phyloP scores from a whole-genome alignment of 257 asterid genomes.

The Petunia axillaris region DNA sequence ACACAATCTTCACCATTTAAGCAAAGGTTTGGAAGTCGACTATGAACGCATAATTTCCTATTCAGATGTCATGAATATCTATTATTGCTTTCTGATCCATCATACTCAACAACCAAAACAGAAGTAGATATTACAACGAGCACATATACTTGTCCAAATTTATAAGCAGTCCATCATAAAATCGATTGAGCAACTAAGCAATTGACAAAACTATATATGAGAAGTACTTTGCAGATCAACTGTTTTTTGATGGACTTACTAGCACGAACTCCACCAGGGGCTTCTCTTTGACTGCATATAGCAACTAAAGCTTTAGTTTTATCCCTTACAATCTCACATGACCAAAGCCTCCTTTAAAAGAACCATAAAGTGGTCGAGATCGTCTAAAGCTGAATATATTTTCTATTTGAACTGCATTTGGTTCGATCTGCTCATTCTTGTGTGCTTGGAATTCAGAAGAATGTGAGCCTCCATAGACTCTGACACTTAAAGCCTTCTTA shows the following conservation, averaged over 20 bases:
- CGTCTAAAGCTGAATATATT: conserved; percentile 67
- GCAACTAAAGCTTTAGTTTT: not conserved
- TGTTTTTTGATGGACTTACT: not conserved
- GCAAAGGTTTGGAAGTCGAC: too few species aligned
- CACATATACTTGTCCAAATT: not conserved
- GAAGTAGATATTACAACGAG: not conserved
- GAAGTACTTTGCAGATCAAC: conserved; percentile 7
- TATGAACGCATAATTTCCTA: not conserved
- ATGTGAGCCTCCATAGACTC: conserved; percentile 68
- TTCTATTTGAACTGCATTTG: conserved; percentile 46
- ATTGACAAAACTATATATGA: not conserved
- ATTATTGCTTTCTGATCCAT: not conserved
- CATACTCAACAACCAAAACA: not conserved
- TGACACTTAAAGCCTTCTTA: conserved; percentile 60
- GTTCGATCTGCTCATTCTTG: conserved; percentile 40
- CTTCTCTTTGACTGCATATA: not conserved
- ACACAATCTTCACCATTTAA: too few species aligned
- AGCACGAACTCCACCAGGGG: not conserved
- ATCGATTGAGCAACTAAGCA: not conserved
- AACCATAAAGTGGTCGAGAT: conserved; percentile 72
- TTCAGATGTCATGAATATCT: not conserved
- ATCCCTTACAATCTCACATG: conserved; percentile 51
- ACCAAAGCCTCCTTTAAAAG: conserved; percentile 64
- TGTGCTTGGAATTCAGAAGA: conserved; percentile 57
- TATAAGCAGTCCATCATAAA: conserved; percentile 15